phyloP scores from a whole-genome alignment of 306 rosid species.

The Amphicarpaea edgeworthii region DNA sequence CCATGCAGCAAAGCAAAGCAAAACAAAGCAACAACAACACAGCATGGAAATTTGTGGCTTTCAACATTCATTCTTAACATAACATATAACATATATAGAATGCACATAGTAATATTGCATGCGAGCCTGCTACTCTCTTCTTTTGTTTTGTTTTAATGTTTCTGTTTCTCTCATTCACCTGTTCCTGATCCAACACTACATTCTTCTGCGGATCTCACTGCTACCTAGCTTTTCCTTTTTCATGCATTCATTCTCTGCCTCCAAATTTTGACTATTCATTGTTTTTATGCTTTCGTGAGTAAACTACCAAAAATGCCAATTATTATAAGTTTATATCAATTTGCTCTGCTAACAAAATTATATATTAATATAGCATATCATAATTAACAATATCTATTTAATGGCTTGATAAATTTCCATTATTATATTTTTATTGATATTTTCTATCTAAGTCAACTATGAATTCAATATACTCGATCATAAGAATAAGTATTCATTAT shows the following conservation, averaged over 20 bases:
- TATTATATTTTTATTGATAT: neutral
- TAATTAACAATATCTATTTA: neutral
- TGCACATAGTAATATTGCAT: too few species aligned
- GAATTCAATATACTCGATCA: neutral
- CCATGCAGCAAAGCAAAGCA: slow-evolving; percentile 31
- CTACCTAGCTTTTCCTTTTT: neutral
- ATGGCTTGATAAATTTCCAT: neutral
- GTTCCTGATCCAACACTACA: neutral
- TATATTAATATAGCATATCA: neutral
- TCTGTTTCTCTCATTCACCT: neutral
- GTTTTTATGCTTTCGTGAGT: too few species aligned
- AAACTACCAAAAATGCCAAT: neutral
- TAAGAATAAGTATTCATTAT: neutral
- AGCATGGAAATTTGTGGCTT: slow-evolving; percentile 41
- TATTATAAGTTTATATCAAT: neutral
- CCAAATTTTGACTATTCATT: too few species aligned
- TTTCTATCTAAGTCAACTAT: neutral
- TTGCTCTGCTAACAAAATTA: neutral
- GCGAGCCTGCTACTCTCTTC: slow-evolving; percentile 22
- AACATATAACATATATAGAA: too few species aligned
- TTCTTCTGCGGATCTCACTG: slow-evolving; percentile 2
- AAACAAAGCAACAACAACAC: neutral
- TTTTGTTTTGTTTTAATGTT: slow-evolving; percentile 35
- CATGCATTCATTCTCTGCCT: too few species aligned
- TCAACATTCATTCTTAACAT: slow-evolving; percentile 31